These are phyloP conservation scores for Umbellularia californica DNA, from an alignment of 164 flowering plant genomes.

Conservation along the genomic window DNA sequence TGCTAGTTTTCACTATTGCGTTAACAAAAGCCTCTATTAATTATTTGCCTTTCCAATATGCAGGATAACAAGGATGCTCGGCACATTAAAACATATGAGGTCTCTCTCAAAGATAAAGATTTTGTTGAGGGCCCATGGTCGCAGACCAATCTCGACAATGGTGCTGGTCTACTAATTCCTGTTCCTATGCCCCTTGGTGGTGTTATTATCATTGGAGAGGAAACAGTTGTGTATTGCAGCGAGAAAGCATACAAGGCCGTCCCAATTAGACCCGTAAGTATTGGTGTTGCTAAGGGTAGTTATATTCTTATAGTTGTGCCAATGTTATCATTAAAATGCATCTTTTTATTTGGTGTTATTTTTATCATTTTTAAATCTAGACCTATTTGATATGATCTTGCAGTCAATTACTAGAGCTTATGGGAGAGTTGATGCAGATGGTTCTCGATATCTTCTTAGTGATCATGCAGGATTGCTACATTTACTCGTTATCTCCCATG, in stretches of 20 bases:
- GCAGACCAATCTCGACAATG: constrained; percentile 95
- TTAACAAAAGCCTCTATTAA: not conserved
- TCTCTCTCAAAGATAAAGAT: constrained; percentile 89
- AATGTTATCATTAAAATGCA: not conserved
- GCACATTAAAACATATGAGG: constrained; percentile 95
- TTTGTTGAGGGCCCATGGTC: constrained; percentile 97
- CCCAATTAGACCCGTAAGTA: constrained; percentile 81
- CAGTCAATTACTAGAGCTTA: constrained; percentile 92
- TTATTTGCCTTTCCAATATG: not conserved
- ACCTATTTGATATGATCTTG: constrained; percentile 19
- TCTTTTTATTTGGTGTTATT: not conserved
- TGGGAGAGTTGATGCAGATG: constrained; percentile 98
- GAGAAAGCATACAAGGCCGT: constrained; percentile 84
- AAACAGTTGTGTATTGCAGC: constrained; percentile 93
- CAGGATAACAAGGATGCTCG: constrained; percentile 99
- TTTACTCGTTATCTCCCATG: constrained; percentile 92
- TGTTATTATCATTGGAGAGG: constrained; percentile 94
- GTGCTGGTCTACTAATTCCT: constrained; percentile 86
- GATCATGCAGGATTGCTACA: constrained; percentile 90
- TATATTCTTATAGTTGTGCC: not conserved
- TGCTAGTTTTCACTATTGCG: no score
- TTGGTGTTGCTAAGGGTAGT: not conserved
- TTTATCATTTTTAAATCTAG: not conserved
- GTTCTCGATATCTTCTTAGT: constrained; percentile 92
- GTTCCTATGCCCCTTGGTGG: constrained; percentile 97